A percentile compares a stretch with the other conserved stretches of the same genome.
These are phyloP conservation scores for Cryptosporidium xiaoi DNA, from an alignment of 169 alveolate genomes.

Conservation along the genomic window DNA sequence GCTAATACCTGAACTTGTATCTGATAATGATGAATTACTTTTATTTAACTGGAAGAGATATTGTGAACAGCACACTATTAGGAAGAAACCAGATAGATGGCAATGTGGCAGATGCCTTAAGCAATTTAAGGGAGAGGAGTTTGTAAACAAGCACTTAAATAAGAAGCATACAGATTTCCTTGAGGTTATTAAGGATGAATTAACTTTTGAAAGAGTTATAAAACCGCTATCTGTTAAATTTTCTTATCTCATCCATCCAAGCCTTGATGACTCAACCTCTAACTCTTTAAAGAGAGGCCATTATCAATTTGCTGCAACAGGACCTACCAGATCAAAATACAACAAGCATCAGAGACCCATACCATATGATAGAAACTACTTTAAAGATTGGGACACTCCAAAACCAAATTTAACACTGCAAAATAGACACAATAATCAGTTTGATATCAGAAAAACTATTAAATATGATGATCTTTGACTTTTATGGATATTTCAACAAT, in stretches of 20 bases:
- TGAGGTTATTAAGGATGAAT: slow-evolving; percentile 42
- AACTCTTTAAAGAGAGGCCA: not conserved
- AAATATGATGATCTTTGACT: slow-evolving; percentile 49
- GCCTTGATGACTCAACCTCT: slow-evolving; percentile 16
- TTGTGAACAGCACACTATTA: slow-evolving; percentile 51
- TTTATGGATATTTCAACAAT: not conserved
- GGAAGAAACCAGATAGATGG: slow-evolving; percentile 68
- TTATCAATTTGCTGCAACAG: not conserved
- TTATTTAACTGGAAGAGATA: slow-evolving; percentile 31
- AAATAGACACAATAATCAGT: not conserved
- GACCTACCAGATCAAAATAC: not conserved
- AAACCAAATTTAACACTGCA: not conserved
- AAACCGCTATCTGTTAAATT: slow-evolving; percentile 53
- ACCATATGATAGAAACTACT: slow-evolving; percentile 43
- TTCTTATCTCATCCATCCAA: slow-evolving; percentile 32
- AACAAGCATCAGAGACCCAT: slow-evolving; percentile 20
- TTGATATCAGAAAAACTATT: slow-evolving; percentile 38
- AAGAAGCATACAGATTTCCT: slow-evolving; percentile 47
- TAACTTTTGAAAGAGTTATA: slow-evolving; percentile 52
- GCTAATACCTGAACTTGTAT: slow-evolving; percentile 2
- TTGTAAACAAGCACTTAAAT: slow-evolving; percentile 38
- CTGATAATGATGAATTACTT: slow-evolving; percentile 23
- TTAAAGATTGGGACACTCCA: slow-evolving; percentile 60
- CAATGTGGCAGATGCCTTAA: slow-evolving; percentile 68
- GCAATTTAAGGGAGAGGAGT: slow-evolving; percentile 67